Percentiles rank a stretch among this genome's conserved stretches.
These are phyloP conservation scores for Exserohilum rostratum DNA, from an alignment of 2,329 filamentous ascomycete species.

Conservation along the genomic window DNA sequence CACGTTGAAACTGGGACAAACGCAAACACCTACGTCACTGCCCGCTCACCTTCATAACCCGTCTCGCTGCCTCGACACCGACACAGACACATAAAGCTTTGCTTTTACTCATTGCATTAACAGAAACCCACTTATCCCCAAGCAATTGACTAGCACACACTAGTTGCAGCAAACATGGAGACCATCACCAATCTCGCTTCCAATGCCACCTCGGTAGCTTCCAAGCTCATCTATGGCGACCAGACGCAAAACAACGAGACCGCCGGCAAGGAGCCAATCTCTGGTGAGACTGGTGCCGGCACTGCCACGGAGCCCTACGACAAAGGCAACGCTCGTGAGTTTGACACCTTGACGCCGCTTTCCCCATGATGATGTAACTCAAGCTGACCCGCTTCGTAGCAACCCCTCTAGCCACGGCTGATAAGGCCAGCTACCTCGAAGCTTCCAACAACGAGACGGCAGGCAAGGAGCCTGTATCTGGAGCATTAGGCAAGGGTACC, in stretches of 20 bases:
- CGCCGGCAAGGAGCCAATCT: slow-evolving; percentile 68
- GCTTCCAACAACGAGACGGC: slow-evolving; percentile 40
- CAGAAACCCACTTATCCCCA: background rate
- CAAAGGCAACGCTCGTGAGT: slow-evolving; percentile 69
- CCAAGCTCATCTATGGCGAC: slow-evolving; percentile 49
- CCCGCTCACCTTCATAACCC: slow-evolving; percentile 19
- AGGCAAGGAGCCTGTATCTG: slow-evolving; percentile 73
- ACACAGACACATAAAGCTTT: slow-evolving; percentile 3
- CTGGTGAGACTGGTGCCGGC: slow-evolving; percentile 72
- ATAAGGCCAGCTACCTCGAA: slow-evolving; percentile 16
- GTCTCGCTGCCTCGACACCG: slow-evolving; percentile 6
- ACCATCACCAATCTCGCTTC: slow-evolving; percentile 46
- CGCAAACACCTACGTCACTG: slow-evolving; percentile 28
- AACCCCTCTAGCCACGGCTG: slow-evolving; percentile 19
- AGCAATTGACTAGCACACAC: slow-evolving; percentile 2
- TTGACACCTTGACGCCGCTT: background rate
- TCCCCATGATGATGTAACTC: background rate
- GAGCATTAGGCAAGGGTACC: slow-evolving; percentile 69
- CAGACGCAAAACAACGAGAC: slow-evolving; percentile 47
- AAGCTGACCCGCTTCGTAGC: slow-evolving; percentile 18
- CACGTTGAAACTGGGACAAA: slow-evolving; percentile 16
- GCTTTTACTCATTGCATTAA: background rate
- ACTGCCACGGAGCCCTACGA: slow-evolving; percentile 76
- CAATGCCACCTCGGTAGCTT: slow-evolving; percentile 34
- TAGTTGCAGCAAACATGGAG: slow-evolving; percentile 39